phyloP scores from a whole-genome alignment of 2,329 filamentous ascomycete species.

The Calonectria pseudoreteaudii region DNA sequence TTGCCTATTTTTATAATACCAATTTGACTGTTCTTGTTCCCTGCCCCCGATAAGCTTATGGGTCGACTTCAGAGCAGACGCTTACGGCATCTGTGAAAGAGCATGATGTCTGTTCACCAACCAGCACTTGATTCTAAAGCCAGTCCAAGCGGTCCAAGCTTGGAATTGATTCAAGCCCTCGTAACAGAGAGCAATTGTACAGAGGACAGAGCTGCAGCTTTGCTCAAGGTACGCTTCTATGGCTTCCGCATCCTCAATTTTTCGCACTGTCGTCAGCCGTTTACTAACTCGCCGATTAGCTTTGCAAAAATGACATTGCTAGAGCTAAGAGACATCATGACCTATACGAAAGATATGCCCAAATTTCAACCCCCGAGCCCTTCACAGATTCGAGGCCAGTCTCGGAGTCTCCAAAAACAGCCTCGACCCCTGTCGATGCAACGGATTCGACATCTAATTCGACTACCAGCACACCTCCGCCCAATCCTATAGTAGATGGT shows the following conservation, averaged over 20 bases:
- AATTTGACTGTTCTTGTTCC: neutral
- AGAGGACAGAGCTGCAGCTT: neutral
- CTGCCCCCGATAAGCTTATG: neutral
- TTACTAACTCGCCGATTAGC: neutral
- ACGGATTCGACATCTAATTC: neutral
- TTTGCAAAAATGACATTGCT: neutral
- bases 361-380: neutral
- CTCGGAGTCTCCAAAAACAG: neutral
- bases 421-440: neutral
- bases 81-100: neutral
- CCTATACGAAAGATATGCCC: neutral
- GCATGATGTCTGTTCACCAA: neutral
- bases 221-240: neutral
- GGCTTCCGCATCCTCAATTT: neutral
- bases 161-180: neutral
- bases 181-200: neutral
- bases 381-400: neutral
- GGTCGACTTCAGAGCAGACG: neutral
- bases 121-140: neutral
- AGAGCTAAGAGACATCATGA: neutral
- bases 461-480: neutral
- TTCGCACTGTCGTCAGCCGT: neutral
- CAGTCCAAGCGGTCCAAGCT: neutral
- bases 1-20: neutral
- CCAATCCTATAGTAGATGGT: neutral